Base-by-base conservation (phyloP, 83 land plant genomes). In the Thuja plicata region DNA sequence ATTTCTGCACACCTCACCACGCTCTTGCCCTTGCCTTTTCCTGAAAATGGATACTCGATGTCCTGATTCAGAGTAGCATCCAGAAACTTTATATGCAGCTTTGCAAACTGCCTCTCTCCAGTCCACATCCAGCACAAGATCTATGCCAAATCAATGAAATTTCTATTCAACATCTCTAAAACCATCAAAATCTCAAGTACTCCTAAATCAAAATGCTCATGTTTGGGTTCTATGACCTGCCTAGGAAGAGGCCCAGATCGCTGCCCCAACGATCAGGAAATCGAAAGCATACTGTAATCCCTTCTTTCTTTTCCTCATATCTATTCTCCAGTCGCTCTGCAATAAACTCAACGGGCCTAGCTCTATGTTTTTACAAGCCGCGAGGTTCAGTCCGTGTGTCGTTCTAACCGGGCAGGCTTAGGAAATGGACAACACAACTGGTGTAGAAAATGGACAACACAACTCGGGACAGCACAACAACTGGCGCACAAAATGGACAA, bases 51-150 rank as follows among this genome's bases (percentile, higher is more conserved):
- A 88, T 89, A 98, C 82, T 95, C 97, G 82, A 98, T 93, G 89
- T 98, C 99, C 84, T 98, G 99, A 85, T 94, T 94, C 86, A 98
- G 89, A 88, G 97, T 98, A 5, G 99, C 94, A 80, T 95, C 93
- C 12, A 98, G 88, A 89, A 94, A 98, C 87, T 93, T 91, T 87
- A 93, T 96, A 86, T 98, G 91, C 96, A 98, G 95, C 89, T 92
- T 93, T 24, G 97, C 96, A 24, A 98, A 89, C 88, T 98, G 99
- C 89, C 99, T 89, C 91, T 98, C 99, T 11, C 99, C 99, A 37
- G 98, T 98, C 96, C 96, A 96, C 97, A 97, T 98, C 99, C 99
- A 98, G 90, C 99, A 96, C 2, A 99, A 93, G 12, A 98, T 98
- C 93, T 98, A 99, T 97, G 95, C 93, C 92, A 37, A 88, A n/a